Evolutionary conservation across 2,329 filamentous ascomycete genomes (phyloP).

Genomic region (Arthroderma sp.): DNA sequence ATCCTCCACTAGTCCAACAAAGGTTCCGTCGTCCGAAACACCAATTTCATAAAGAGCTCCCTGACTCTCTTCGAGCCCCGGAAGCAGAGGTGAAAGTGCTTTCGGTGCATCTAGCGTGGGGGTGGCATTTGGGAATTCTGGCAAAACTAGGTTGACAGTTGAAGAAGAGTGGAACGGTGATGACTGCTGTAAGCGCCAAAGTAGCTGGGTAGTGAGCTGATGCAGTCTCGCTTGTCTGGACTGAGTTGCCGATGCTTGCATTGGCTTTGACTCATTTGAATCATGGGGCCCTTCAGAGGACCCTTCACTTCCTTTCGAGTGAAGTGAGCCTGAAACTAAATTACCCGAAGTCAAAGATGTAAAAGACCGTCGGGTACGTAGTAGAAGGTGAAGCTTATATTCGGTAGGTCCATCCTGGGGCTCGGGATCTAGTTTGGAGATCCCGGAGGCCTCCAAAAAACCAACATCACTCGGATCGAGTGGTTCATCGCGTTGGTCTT

Average conservation of each 20-base stretch:
- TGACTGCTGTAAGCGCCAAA: slow-evolving; percentile 92
- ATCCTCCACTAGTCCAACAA: slow-evolving; percentile 76
- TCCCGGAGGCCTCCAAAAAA: slow-evolving; percentile 42
- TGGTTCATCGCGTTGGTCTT: slow-evolving; percentile 21
- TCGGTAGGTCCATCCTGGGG: slow-evolving; percentile 90
- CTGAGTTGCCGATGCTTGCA: slow-evolving; percentile 44
- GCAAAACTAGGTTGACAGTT: slow-evolving; percentile 60
- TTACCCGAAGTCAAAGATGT: slow-evolving; percentile 54
- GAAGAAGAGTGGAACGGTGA: slow-evolving; percentile 79
- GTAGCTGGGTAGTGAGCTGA: slow-evolving; percentile 82
- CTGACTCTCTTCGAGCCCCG: slow-evolving; percentile 81
- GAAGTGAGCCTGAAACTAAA: slow-evolving; percentile 39
- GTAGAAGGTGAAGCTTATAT: slow-evolving; percentile 85
- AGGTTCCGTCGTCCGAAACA: slow-evolving; percentile 82
- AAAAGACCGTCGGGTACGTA: slow-evolving; percentile 65
- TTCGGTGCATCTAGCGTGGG: slow-evolving; percentile 44
- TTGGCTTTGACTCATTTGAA: slow-evolving; percentile 17
- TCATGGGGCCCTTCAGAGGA: slow-evolving; percentile 13
- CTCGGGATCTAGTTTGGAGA: slow-evolving; percentile 72
- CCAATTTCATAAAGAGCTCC: slow-evolving; percentile 95
- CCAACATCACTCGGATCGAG: slow-evolving; percentile 27
- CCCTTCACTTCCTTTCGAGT: slow-evolving; percentile 23
- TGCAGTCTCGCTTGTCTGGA: slow-evolving; percentile 72
- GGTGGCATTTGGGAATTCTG: slow-evolving; percentile 54
- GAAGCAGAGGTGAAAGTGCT: slow-evolving; percentile 42